Base-by-base conservation (phyloP, 805 yeast genomes). In the Cyberlindnera mrakii region DNA sequence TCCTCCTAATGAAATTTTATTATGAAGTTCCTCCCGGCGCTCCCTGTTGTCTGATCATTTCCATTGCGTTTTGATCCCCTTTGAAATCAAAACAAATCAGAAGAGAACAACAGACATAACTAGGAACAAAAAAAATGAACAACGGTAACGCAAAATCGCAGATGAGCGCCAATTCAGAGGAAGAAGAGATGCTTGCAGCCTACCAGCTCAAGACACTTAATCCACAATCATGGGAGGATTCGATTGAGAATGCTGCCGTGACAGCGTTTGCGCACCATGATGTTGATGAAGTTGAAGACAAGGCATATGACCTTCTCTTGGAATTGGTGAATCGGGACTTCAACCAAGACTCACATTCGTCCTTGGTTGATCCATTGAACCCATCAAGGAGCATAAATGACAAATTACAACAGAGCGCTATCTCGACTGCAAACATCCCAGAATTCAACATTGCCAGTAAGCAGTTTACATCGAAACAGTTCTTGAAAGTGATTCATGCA, bases 301-400 rank as follows among this genome's bases (percentile, higher is more conserved):
- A 44, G n/a, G 50, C 43, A 1, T 50, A 45, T 37, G 34, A 42
- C 3, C 32, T 47, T 15, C 39, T 53, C 6, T 38, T 51, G 37
- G 53, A 48, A 18, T 41, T 51, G 25, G 57, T 58, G 4, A 51
- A 51, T 31, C 48, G 52, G n/a, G 57, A 59, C 45, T 42, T 61
- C 31, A 51, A 54, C 45, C 37, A 58, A 46, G 43, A 47, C 35
- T 48, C 52, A 30, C 38, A 55, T 37, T 40, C 52, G 42, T 70
- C 67, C 38, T 74, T 72, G 29, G 54, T 60, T 5, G 88, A 82
- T 51, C 85, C 87, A 1, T 60, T 82, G 45, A 81, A 80, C 5
- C 71, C 72, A 25, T 67, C 73, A 35, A 63, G 64, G 33, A 71
- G 35, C 65, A 67, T 69, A 67, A 25, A 67, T 62, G 42, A 54